Evolutionary conservation across 2,329 filamentous ascomycete species (phyloP), one percentile per base, ranked within the genome.

Genomic region (Botrytis fabae): DNA sequence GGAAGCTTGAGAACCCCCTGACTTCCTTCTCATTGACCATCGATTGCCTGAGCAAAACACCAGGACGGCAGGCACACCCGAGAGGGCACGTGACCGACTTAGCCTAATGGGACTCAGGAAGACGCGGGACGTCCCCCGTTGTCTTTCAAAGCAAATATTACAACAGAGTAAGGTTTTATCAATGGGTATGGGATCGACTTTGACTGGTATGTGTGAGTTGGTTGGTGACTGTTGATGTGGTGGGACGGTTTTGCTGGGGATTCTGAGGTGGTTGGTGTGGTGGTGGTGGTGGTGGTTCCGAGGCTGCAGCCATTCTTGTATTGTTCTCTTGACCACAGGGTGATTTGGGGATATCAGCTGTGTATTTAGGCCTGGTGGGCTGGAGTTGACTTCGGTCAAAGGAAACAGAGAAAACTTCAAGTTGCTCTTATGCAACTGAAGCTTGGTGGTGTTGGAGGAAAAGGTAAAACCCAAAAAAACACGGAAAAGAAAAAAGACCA

Each of bases 1-100:
- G 59, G 51, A 54, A 61, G 59, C 59, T 61, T 61, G 59, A 61
- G 59, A 61, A 20, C 59, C 32, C 20, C 35, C 35, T 38, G 59
- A 61, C 59, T 61, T 61, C 59, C 59, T 61, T 38, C 59, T 61
- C 59, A 35, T 25, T 38, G 59, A 40, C 35, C 59, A 61, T 61
- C 59, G 59, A 61, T 61, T 1, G 59, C 59, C 35, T 40, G 59
- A 61, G 59, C 35, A 38, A 61, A 61, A 61, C 35, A 61, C 35
- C 59, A 61, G 35, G 20, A 38, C 9, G 59, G 59, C 59, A 61
- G 59, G 59, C 32, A 61, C 59, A 25, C 59, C 59, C 59, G 59
- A 25, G 59, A 61, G 59, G 59, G 35, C 4, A 18, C 22, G 35
- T 40, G 12, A 40, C 35, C 35, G 59, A 38, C 51, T 61, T 61